Percentiles rank a stretch among this genome's conserved stretches.
Conservation (phyloP, 345 rosid species). For the Rhizophora apiculata region DNA sequence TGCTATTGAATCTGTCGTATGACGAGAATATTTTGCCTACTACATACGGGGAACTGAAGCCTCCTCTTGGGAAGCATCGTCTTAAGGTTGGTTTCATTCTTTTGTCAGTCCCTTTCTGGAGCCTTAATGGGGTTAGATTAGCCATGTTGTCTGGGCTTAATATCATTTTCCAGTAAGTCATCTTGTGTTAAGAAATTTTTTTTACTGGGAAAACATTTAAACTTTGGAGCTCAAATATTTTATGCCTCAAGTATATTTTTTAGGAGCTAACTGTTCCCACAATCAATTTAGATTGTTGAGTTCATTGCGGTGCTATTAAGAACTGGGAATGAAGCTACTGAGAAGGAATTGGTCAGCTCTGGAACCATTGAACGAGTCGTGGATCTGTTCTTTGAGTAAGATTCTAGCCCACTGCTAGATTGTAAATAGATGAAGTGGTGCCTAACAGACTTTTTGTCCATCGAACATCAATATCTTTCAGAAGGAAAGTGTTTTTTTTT, state of each 20-base stretch:
- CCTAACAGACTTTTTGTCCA: not conserved
- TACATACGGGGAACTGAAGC: slow-evolving; percentile 89
- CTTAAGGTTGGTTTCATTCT: slow-evolving; percentile 58
- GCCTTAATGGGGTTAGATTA: not conserved
- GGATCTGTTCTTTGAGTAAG: slow-evolving; percentile 88
- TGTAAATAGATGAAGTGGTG: slow-evolving; percentile 5
- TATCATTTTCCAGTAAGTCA: not conserved
- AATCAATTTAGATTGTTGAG: slow-evolving; percentile 74
- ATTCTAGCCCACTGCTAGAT: slow-evolving; percentile 15
- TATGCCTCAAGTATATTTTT: not conserved
- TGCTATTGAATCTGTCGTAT: slow-evolving; percentile 64
- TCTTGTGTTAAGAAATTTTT: slow-evolving; percentile 1
- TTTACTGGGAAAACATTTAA: not conserved
- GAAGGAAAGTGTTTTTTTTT: slow-evolving; percentile 6
- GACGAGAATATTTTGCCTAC: slow-evolving; percentile 86
- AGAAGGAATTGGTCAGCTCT: slow-evolving; percentile 74
- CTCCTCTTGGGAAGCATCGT: slow-evolving; percentile 98
- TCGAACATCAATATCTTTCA: not conserved
- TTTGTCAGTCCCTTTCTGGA: not conserved
- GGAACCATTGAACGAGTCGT: slow-evolving; percentile 71
- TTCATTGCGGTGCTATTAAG: slow-evolving; percentile 85
- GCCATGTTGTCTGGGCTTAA: not conserved
- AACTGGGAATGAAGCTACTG: slow-evolving; percentile 78
- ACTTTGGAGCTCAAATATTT: not conserved
- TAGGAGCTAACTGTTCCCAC: not conserved